phyloP scores from a whole-genome alignment of 441 rosid species.

The Biscutella laevigata region DNA sequence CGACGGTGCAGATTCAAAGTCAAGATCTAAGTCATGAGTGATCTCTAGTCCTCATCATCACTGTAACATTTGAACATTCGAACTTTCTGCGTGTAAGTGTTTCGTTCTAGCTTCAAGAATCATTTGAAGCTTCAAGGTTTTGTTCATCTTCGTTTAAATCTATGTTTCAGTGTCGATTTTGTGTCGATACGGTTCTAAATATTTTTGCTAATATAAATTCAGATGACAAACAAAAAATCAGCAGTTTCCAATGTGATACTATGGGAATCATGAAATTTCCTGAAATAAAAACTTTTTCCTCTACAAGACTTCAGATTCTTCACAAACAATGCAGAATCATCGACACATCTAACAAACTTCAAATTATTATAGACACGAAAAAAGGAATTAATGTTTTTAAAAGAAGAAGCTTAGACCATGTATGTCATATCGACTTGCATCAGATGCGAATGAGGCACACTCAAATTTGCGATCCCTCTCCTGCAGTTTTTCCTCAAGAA shows the following conservation, averaged over 20 bases:
- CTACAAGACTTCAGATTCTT: slow-evolving; percentile 14
- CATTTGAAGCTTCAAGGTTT: too few relatives aligned
- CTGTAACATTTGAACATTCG: background rate
- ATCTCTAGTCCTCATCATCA: background rate
- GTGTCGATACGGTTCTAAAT: too few relatives aligned
- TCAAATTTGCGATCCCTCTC: slow-evolving; percentile 82
- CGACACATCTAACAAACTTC: background rate
- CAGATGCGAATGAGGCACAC: slow-evolving; percentile 84
- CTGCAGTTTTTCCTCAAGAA: slow-evolving; percentile 92
- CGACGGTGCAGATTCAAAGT: slow-evolving; percentile 16
- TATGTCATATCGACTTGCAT: slow-evolving; percentile 99
- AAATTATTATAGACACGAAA: slow-evolving; percentile 10
- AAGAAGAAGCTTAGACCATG: slow-evolving; percentile 58
- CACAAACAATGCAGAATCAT: slow-evolving; percentile 18
- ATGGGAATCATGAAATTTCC: background rate
- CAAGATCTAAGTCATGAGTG: slow-evolving; percentile 13
- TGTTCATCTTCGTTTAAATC: too few relatives aligned
- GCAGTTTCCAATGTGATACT: background rate
- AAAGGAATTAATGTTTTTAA: too few relatives aligned
- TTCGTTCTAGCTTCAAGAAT: background rate
- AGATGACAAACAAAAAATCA: background rate
- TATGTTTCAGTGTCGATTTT: too few relatives aligned
- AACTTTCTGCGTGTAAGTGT: background rate
- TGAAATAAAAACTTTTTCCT: background rate
- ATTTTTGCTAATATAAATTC: too few relatives aligned